Evolutionary conservation across 2,329 filamentous ascomycete genomes (phyloP), one percentile per base, ranked within the genome.

Genomic region (Cryoendolithus antarcticus): DNA sequence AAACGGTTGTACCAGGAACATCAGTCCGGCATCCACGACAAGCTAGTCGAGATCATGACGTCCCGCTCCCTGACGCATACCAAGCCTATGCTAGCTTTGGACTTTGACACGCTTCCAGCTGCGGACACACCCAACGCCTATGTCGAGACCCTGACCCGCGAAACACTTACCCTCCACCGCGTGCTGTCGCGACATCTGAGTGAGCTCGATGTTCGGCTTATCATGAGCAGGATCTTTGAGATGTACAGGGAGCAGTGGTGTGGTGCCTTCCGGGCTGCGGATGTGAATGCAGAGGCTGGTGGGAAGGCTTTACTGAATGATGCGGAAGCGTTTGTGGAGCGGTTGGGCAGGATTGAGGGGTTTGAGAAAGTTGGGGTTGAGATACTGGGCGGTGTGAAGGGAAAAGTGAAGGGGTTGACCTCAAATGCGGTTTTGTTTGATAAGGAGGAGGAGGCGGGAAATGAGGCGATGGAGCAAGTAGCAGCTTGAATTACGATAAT

Each of bases 11-110:
- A 83, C 49, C 85, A 93, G 55, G 88, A 95, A 56, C 88, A 95
- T 55, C 86, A 93, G 56, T 79, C 80, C 46, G 86, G 75, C 44
- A 93, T 95, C 43, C 86, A 91, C 57, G 86, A 93, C 54, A 95
- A 95, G 58, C 67, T 95, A 1, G 82, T 93, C 11, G 86, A 93
- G 48, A 94, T 95, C 37, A 93, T 95, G 82, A 81, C 78, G 40
- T 77, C 76, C 1, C 76, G 86, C 4, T 84, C 85, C 1, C 66
- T 74, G 3, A 66, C 79, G 5, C 86, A 89, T 53, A 78, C 85
- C 30, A 80, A 78, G 54, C 74, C 76, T 15, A 79, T 94, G 67
- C 80, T 74, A 55, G 73, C 75, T 35, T 74, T 88, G 32, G 70
- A 84, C 46, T 94, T 86, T 82, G 80, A 89, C 47, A 64, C 61